Percentiles rank a stretch among this genome's conserved stretches.
phyloP scores from a whole-genome alignment of 2,329 filamentous ascomycete genomes.

The Claviceps purpurea region DNA sequence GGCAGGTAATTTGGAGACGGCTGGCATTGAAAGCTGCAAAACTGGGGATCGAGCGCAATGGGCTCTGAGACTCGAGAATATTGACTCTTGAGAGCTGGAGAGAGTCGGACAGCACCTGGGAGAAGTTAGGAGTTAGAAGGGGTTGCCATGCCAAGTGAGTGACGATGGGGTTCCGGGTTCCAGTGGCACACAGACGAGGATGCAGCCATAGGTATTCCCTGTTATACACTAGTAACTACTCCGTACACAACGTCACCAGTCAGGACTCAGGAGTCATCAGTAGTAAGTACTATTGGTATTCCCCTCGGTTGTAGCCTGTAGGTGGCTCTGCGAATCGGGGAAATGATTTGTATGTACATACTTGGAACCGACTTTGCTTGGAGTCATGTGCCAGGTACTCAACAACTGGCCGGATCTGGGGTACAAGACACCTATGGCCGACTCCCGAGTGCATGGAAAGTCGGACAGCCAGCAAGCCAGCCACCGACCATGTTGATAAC shows the following conservation, averaged over 20 bases:
- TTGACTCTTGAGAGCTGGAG: neutral
- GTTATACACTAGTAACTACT: neutral
- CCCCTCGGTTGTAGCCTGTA: neutral
- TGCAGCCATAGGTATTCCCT: neutral
- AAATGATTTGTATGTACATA: too few relatives aligned
- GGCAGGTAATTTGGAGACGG: too few relatives aligned
- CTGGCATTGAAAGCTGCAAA: too few relatives aligned
- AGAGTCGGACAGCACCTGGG: neutral
- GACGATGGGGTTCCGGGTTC: conserved; percentile 1
- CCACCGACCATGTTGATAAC: too few relatives aligned
- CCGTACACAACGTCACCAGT: neutral
- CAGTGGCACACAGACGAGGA: conserved; percentile 1
- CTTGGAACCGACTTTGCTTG: neutral
- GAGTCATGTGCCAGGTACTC: neutral
- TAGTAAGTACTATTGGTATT: neutral
- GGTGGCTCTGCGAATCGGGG: too few relatives aligned
- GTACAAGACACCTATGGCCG: neutral
- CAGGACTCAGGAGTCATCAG: neutral
- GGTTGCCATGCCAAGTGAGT: neutral
- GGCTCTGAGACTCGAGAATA: too few relatives aligned
- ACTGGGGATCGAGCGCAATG: too few relatives aligned
- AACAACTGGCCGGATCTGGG: neutral
- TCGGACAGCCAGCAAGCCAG: too few relatives aligned
- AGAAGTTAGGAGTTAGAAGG: neutral
- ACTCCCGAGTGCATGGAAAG: neutral